Base-by-base conservation (phyloP, 169 alveolate species). In the Eimeria brunetti region DNA sequence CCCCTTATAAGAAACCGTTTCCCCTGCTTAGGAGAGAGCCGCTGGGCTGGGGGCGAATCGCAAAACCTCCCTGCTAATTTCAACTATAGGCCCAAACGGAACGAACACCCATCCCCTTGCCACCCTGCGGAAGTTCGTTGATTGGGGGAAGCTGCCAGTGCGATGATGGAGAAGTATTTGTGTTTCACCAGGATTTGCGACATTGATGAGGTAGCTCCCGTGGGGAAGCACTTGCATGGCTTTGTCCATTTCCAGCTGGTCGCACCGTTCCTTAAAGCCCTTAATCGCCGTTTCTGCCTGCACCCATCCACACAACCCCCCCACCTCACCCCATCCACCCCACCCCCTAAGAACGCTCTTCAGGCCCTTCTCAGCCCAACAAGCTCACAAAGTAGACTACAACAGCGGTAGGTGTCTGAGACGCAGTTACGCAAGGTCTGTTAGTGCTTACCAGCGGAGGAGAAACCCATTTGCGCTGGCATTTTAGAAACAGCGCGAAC, bases 401-500 rank as follows among this genome's bases (percentile, higher is more conserved):
- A 38, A 64, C 85, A 36, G 24, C 30, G 41, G 16, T 24, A 30
- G 53, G 51, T 36, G 78, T 69, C 60, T 5, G 18, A 49, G 60
- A 16, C n/a, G 44, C 16, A n/a, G 16, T 20, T 16, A 3, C 49
- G 27, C 85, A 33, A 5, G 88, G 81, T 41, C 6, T 95, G 53
- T 36, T 9, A 41, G 30, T 27, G 80, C 69, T 16, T 38, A 97
- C 97, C 75, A 98, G 81, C 7, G 98, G 97, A 12, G 98, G 98
- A 51, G 98, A 97, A 69, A 96, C 98, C 99, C 99, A 98, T 84
- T 98, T 95, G 60, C 99, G 97, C 94, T 98, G 98, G 86, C 98
- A 97, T 94, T 98, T 98, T 58, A 98, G 97, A 89, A 98, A 98
- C 81, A 98, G 91, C 6, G 99, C 98, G 96, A 98, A 98, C 11